Evolutionary conservation across 2,329 filamentous ascomycete genomes (phyloP), one percentile per base, ranked within the genome.

Genomic region (Diaporthe citri): DNA sequence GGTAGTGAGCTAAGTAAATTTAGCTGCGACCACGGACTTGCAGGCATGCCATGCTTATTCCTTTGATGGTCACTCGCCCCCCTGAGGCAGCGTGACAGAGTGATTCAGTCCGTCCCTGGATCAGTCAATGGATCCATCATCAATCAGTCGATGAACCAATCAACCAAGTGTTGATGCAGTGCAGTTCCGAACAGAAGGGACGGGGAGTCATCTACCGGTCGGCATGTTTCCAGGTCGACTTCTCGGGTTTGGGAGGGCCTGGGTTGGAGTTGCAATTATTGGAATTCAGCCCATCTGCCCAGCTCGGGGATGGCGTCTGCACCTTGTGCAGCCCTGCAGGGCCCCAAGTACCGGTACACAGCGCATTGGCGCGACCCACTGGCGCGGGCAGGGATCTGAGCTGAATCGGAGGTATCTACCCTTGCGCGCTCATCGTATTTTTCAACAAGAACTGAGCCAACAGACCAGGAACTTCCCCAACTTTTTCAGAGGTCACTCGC

Each of bases 391-490:
- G 73, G 55, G 71, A 71, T 75, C 52, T 55, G 56, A 60, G 55
- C 56, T 72, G 70, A 39, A 41, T 72, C 57, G 57, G 56, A 73
- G 46, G 71, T 64, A 66, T 59, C 71, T 51, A 55, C 62, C 64
- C 74, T 74, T 75, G 70, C 67, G 64, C 71, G 25, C 59, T 74
- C 67, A 72, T 66, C 66, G 60, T 67, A 41, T 69, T 72, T 75
- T 79, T 80, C 79, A 79, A 79, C 78, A 79, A 76, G 76, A 69
- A 69, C 78, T 79, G 80, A 80, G 77, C 71, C 77, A 80, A 78
- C 77, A 79, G 72, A 71, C 67, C 74, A 73, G 74, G 77, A 78
- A 80, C 71, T 79, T 81, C 79, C 80, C 80, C 80, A 80, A 81
- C 79, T 80, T 78, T 80, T 81, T 79, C 64, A 52, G 39, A 46